phyloP scores from a whole-genome alignment of 1,284 basidiomycete species.

The Cryptococcus sp. region DNA sequence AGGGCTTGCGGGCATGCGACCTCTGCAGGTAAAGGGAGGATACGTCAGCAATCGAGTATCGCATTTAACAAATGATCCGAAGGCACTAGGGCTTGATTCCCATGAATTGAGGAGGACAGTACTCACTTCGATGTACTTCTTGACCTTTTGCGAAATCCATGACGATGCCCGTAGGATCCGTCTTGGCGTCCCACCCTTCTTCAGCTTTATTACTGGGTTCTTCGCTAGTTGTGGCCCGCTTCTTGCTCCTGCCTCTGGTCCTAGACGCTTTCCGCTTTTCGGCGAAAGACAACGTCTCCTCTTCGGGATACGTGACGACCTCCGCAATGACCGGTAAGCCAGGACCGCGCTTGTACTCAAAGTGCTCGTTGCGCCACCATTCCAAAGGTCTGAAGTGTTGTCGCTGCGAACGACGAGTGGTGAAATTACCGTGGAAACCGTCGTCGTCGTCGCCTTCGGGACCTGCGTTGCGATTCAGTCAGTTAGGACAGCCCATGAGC shows the following conservation, averaged over 20 bases:
- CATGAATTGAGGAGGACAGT: not conserved
- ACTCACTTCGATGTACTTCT: slow-evolving; percentile 71
- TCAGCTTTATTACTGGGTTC: slow-evolving; percentile 52
- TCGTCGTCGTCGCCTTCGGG: slow-evolving; percentile 20
- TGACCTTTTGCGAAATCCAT: slow-evolving; percentile 65
- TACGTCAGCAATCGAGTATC: not conserved
- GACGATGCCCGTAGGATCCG: slow-evolving; percentile 67
- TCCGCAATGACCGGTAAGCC: slow-evolving; percentile 78
- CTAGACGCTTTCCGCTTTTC: slow-evolving; percentile 52
- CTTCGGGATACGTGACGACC: slow-evolving; percentile 69
- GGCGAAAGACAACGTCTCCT: slow-evolving; percentile 62
- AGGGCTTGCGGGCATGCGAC: slow-evolving; percentile 72
- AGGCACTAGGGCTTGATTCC: not conserved
- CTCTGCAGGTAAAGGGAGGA: slow-evolving; percentile 54
- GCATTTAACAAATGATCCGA: not conserved
- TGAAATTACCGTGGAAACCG: slow-evolving; percentile 57
- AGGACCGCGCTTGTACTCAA: slow-evolving; percentile 68
- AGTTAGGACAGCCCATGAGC: too few relatives aligned
- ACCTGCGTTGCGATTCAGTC: too few relatives aligned
- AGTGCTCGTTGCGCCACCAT: slow-evolving; percentile 90
- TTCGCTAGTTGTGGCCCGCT: slow-evolving; percentile 11
- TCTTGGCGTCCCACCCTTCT: slow-evolving; percentile 80
- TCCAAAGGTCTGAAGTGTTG: slow-evolving; percentile 75
- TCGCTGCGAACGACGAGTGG: slow-evolving; percentile 70
- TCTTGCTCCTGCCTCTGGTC: slow-evolving; percentile 54